Evolutionary conservation across 139 green algal species (phyloP), one percentile per base, ranked within the genome.

Genomic region (Microglena sp.): DNA sequence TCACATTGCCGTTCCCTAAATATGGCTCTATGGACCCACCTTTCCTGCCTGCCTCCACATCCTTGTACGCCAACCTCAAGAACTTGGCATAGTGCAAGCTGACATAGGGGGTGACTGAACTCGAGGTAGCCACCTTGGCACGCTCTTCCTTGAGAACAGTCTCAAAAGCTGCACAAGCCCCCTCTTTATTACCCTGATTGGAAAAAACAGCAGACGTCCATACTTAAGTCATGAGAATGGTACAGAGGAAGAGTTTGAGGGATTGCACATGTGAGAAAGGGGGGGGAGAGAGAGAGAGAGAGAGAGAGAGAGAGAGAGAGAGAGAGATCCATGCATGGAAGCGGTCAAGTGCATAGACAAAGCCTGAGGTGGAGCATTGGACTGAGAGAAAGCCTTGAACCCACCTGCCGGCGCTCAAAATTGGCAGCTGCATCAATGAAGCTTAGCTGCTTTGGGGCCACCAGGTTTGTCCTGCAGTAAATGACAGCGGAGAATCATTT

Each of bases 41-140:
- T 69, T 50, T 2, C 81, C 55, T 18, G 72, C 81, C 29, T 36
- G 68, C n/a, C 8, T 54, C 44, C 26, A 70, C 28, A 45, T 85
- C 67, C 24, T 50, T 30, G 5, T 65, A 62, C 11, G 64, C 57
- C 33, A 57, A 44, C 27, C 68, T 36, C 65, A 90, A 32, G 60
- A 89, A 90, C 60, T 85, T 77, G 4, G 81, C 82, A 43, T 87
- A 86, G 45, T 86, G 77, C 55, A 93, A 60, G 24, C 55, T 45
- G 26, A 91, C 45, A 56, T 78, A 84, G 22, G 59, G 66, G 36
- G 74, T 75, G 57, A 71, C 65, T 43, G 61, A 70, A 0, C 26
- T 32, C 1, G 50, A 31, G 6, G 30, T 44, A 35, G 58, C 64
- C 22, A 88, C 77, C 54, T 82, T 81, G 24, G 54, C 30, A 1